Conservation (phyloP, 1,284 basidiomycete genomes). For the Fomitopsis schrenkii region DNA sequence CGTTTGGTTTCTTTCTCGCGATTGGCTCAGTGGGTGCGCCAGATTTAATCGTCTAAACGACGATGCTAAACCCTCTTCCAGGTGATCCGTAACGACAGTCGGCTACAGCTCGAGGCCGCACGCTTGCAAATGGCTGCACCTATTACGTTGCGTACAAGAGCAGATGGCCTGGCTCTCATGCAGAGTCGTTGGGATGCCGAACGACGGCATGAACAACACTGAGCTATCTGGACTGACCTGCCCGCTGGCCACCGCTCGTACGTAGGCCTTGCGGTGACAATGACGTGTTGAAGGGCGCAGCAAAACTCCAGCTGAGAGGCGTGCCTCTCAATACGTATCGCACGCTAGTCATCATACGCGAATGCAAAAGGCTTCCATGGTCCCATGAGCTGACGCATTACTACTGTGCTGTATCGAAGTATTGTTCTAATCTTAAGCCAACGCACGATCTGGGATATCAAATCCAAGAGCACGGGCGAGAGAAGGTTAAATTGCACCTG, state of each 20-base stretch:
- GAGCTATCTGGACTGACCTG: not conserved
- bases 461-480: constrained; percentile 5
- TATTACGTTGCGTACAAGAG: constrained; percentile 48
- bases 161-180: constrained; percentile 65
- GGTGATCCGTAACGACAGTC: constrained; percentile 73
- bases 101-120: constrained; percentile 55
- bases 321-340: not conserved
- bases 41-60: not conserved
- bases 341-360: not conserved
- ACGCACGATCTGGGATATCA: constrained; percentile 6
- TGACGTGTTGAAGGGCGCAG: not conserved
- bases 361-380: not conserved
- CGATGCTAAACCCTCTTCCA: constrained; percentile 22
- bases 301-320: too few species aligned
- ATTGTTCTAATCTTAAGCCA: constrained; percentile 1
- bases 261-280: not conserved
- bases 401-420: not conserved
- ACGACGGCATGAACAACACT: constrained; percentile 26
- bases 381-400: not conserved
- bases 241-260: not conserved
- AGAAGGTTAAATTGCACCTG: not conserved
- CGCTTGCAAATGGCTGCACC: constrained; percentile 52
- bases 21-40: constrained; percentile 67
- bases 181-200: constrained; percentile 70
- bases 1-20: constrained; percentile 82